Evolutionary conservation across 139 green algal species (phyloP).

Genomic region (Asterochloris sp.): DNA sequence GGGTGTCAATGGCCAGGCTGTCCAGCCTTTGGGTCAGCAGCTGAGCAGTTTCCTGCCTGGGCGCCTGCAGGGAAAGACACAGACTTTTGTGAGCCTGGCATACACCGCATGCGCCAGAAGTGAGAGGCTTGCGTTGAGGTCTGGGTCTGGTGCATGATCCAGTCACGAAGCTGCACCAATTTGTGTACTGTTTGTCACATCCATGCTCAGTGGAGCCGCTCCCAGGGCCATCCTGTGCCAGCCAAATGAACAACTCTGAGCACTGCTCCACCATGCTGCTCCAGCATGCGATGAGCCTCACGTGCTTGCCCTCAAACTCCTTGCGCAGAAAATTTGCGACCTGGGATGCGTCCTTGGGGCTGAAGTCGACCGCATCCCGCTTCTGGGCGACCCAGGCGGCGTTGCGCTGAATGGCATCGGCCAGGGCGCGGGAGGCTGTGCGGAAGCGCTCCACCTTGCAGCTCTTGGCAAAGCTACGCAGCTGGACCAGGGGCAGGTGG

Average conservation of each 20-base stretch:
- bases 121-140: too few species aligned
- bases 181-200: background rate
- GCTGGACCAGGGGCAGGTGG: constrained; percentile 56
- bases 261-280: background rate
- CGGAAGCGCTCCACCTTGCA: constrained; percentile 77
- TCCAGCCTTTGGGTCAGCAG: too few species aligned
- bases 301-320: constrained; percentile 36
- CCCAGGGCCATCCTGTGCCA: too few species aligned
- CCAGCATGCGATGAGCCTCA: constrained; percentile 1
- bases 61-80: too few species aligned
- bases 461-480: constrained; percentile 78
- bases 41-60: too few species aligned
- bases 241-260: background rate
- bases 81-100: too few species aligned
- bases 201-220: background rate
- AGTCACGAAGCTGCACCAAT: background rate
- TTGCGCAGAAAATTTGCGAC: constrained; percentile 48
- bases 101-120: too few species aligned
- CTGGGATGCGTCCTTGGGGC: constrained; percentile 62
- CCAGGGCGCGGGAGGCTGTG: constrained; percentile 28
- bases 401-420: constrained; percentile 65
- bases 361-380: constrained; percentile 68
- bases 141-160: background rate
- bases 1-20: too few species aligned
- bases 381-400: constrained; percentile 50